A percentile compares a stretch with the other conserved stretches of the same genome.
These are phyloP conservation scores for Podaxis sp. DNA, from an alignment of 768 basidiomycete genomes.

Conservation along the genomic window DNA sequence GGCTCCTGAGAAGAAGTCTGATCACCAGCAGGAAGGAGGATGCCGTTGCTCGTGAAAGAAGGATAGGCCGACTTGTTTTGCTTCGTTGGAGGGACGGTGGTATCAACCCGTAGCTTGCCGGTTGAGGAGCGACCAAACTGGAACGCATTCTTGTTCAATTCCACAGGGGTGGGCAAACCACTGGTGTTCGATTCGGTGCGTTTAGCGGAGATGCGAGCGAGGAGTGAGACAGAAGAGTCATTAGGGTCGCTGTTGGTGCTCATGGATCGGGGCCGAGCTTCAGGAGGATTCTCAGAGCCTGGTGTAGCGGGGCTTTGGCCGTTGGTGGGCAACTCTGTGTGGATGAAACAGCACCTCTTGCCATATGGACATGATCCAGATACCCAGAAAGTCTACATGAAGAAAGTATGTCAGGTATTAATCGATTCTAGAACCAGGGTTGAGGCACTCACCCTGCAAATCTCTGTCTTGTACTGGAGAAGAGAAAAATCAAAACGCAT, in stretches of 20 bases:
- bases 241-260: constrained; percentile 81
- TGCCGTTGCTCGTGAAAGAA: constrained; percentile 55
- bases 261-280: constrained; percentile 61
- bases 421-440: constrained; percentile 2
- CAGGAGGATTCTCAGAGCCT: constrained; percentile 38
- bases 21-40: constrained; percentile 55
- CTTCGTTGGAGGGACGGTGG: constrained; percentile 52
- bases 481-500: constrained; percentile 16
- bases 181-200: constrained; percentile 41
- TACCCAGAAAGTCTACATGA: constrained; percentile 81
- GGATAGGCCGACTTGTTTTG: constrained; percentile 90
- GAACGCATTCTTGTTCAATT: constrained; percentile 42
- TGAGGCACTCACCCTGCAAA: constrained; percentile 65
- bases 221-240: constrained; percentile 62
- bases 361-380: constrained; percentile 92
- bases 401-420: constrained; percentile 14
- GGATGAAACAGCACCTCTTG: constrained; percentile 91
- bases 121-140: constrained; percentile 59
- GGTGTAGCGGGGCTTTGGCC: constrained; percentile 39
- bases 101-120: constrained; percentile 72
- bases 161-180: constrained; percentile 47
- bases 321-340: constrained; percentile 75
- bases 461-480: constrained; percentile 85
- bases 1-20: constrained; percentile 63
- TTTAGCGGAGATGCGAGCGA: constrained; percentile 72